Conservation (phyloP, 306 rosid genomes). For the Cotoneaster glaucophyllus region DNA sequence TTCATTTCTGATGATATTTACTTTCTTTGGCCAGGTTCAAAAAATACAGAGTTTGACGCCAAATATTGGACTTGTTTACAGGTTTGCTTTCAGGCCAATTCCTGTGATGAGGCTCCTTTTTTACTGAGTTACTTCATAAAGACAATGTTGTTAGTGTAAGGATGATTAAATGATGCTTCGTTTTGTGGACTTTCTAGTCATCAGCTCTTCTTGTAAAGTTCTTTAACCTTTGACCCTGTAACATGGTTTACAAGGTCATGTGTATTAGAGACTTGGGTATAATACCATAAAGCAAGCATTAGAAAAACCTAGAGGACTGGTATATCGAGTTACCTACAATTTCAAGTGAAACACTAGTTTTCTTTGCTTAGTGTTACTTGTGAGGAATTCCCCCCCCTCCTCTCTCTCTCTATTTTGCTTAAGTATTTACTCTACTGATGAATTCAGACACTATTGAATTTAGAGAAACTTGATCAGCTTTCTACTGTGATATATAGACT, state of each 20-base stretch:
- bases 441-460: neutral
- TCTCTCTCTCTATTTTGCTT: no score
- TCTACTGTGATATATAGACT: neutral
- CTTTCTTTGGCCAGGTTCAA: constrained; percentile 55
- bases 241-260: neutral
- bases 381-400: no score
- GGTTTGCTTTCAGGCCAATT: constrained; percentile 36
- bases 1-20: neutral
- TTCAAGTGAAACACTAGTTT: neutral
- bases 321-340: neutral
- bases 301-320: neutral
- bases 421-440: neutral
- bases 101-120: neutral
- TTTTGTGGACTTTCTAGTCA: neutral
- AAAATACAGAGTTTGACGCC: constrained; percentile 85
- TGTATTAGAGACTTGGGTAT: neutral
- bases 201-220: neutral
- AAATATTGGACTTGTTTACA: constrained; percentile 92
- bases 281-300: neutral
- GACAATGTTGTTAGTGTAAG: neutral
- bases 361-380: no score
- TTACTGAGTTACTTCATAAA: neutral
- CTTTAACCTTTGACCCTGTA: neutral
- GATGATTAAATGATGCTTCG: neutral
- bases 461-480: neutral